phyloP scores from a whole-genome alignment of 75 land plant genomes.

The Picea sitchensis region DNA sequence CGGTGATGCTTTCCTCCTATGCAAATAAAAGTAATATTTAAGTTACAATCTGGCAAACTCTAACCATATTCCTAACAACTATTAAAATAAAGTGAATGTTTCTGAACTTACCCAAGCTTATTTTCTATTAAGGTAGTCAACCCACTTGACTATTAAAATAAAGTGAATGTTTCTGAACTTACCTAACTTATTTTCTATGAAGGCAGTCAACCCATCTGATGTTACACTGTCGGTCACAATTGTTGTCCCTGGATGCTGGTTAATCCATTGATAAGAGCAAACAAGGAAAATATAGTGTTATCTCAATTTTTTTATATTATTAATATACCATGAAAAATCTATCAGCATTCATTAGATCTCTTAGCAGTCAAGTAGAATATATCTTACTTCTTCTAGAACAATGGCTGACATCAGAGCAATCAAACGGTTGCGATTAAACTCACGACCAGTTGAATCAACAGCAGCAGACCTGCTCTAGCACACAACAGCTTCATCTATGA shows the following conservation, averaged over 20 bases:
- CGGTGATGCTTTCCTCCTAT: slow-evolving; percentile 98
- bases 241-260: slow-evolving; percentile 94
- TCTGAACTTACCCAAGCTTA: slow-evolving; percentile 65
- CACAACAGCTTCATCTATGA: neutral
- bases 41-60: neutral
- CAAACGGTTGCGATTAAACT: slow-evolving; percentile 83
- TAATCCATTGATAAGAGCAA: neutral
- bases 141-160: slow-evolving; percentile 63
- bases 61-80: neutral
- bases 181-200: slow-evolving; percentile 96
- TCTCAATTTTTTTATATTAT: slow-evolving; percentile 1
- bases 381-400: slow-evolving; percentile 76
- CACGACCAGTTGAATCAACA: slow-evolving; percentile 87
- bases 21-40: slow-evolving; percentile 8
- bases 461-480: slow-evolving; percentile 73
- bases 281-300: neutral
- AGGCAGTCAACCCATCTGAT: slow-evolving; percentile 92
- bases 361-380: neutral
- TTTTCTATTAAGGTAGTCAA: slow-evolving; percentile 87
- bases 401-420: slow-evolving; percentile 95
- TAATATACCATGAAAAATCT: neutral
- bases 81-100: neutral
- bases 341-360: slow-evolving; percentile 3
- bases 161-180: slow-evolving; percentile 10
- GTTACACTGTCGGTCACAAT: slow-evolving; percentile 99